Percentiles rank a stretch among this genome's conserved stretches.
phyloP scores from a whole-genome alignment of 1,284 basidiomycete genomes.

The Ustilago crameri region DNA sequence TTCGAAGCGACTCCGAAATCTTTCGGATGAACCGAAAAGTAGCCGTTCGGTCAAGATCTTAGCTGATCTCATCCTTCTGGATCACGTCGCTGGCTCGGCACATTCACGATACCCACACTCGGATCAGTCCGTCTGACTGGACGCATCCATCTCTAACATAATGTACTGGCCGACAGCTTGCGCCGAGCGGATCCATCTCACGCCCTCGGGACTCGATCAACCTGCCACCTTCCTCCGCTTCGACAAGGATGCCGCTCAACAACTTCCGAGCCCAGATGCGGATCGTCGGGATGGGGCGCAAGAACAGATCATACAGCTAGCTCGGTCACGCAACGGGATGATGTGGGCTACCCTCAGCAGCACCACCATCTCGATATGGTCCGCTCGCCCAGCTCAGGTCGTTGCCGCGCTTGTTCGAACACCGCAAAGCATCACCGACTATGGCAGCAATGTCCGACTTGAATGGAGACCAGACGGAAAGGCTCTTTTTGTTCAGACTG shows the following conservation, averaged over 20 bases:
- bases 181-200: slow-evolving; percentile 57
- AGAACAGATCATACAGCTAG: slow-evolving; percentile 47
- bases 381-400: slow-evolving; percentile 58
- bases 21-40: not conserved
- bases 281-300: slow-evolving; percentile 6
- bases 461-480: slow-evolving; percentile 57
- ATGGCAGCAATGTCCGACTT: slow-evolving; percentile 57
- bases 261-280: slow-evolving; percentile 7
- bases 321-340: slow-evolving; percentile 51
- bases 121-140: no score
- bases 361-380: slow-evolving; percentile 56
- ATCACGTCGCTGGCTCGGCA: no score
- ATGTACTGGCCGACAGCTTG: slow-evolving; percentile 67
- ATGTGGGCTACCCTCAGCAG: slow-evolving; percentile 57
- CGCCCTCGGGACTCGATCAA: slow-evolving; percentile 51
- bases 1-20: not conserved
- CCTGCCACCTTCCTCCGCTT: slow-evolving; percentile 31
- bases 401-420: slow-evolving; percentile 60
- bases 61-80: not conserved
- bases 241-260: slow-evolving; percentile 45
- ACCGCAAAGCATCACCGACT: slow-evolving; percentile 54
- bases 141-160: not conserved
- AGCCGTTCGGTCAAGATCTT: not conserved
- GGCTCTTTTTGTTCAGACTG: slow-evolving; percentile 49
- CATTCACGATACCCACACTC: no score